Base-by-base conservation (phyloP, 352 stramenopile species). In the Phytophthora nicotianae region DNA sequence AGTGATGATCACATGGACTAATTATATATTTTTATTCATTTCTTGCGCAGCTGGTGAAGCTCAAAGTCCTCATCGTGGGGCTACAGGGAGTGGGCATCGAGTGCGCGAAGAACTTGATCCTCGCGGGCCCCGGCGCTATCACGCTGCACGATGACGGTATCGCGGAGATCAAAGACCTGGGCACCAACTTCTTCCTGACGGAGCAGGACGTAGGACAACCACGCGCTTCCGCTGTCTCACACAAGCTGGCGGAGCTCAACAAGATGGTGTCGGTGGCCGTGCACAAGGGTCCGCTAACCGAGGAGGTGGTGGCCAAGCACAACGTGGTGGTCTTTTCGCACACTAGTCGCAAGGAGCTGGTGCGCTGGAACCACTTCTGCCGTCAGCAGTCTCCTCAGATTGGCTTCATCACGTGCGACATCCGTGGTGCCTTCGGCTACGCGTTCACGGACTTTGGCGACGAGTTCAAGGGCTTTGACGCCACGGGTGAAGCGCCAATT, bases 131-230 rank as follows among this genome's bases (percentile, higher is more conserved):
- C 11, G 84, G 88, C 11, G 72, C 67, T 52, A 90, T 98, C 57
- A 97, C 90, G 50, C 74, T 98, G 50, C 84, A 91, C 57, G 86
- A 95, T 57, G 84, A 97, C 51, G 72, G 76, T 16, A 65, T 81
- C 20, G 71, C 84, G 17, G 76, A 92, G 60, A 77, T 90, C 16
- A 89, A 90, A 57, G 93, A 98, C 68, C 66, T 97, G n/a, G 93
- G 93, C 23, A 66, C 67, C n/a, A 98, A 98, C 62, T 98, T 98
- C 57, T 98, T 98, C 62, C 68, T 98, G 14, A 81, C 76, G 37
- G 88, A 97, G 66, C 53, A 84, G 32, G 86, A 96, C 57, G 75
- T 96, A 11, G 87, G 86, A 8, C 63, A 81, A 14, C 83, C 88
- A 7, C 80, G 88, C 20, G 86, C 83, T 4, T 42, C 59, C 2